phyloP scores from a whole-genome alignment of 192 early-diverging fungal species.

The Chytriomyces hyalinus region DNA sequence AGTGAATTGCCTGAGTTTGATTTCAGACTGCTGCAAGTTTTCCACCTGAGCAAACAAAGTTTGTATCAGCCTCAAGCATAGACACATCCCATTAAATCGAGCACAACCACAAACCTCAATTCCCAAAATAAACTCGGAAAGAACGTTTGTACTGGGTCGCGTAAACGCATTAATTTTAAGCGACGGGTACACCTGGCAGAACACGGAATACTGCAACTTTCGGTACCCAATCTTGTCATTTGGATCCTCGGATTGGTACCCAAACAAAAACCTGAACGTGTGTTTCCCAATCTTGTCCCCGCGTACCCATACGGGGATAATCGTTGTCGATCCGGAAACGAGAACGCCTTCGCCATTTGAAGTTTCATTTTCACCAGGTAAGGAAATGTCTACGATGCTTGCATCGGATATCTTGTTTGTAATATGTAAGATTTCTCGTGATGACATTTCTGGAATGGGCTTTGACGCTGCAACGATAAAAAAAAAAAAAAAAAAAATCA shows the following conservation, averaged over 20 bases:
- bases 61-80: slow-evolving; percentile 46
- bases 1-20: slow-evolving; percentile 73
- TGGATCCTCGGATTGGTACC: slow-evolving; percentile 73
- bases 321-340: slow-evolving; percentile 67
- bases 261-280: slow-evolving; percentile 76
- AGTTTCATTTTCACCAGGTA: slow-evolving; percentile 45
- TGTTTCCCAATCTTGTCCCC: slow-evolving; percentile 91
- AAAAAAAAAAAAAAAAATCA: slow-evolving; percentile 18
- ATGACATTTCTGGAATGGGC: not conserved
- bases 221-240: slow-evolving; percentile 68
- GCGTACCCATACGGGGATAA: slow-evolving; percentile 87
- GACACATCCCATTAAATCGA: not conserved
- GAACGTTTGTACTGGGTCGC: slow-evolving; percentile 71
- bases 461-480: not conserved
- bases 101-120: slow-evolving; percentile 70
- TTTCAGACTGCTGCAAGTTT: slow-evolving; percentile 67
- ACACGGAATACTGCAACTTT: slow-evolving; percentile 65
- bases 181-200: slow-evolving; percentile 78
- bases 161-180: slow-evolving; percentile 95
- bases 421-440: slow-evolving; percentile 33
- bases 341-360: slow-evolving; percentile 47
- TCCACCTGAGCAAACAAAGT: slow-evolving; percentile 60
- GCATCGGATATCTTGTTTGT: slow-evolving; percentile 64
- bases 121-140: slow-evolving; percentile 89
- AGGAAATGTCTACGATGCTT: slow-evolving; percentile 54